Conservation (phyloP, 805 yeast species). For the Ogataea salicorniae region DNA sequence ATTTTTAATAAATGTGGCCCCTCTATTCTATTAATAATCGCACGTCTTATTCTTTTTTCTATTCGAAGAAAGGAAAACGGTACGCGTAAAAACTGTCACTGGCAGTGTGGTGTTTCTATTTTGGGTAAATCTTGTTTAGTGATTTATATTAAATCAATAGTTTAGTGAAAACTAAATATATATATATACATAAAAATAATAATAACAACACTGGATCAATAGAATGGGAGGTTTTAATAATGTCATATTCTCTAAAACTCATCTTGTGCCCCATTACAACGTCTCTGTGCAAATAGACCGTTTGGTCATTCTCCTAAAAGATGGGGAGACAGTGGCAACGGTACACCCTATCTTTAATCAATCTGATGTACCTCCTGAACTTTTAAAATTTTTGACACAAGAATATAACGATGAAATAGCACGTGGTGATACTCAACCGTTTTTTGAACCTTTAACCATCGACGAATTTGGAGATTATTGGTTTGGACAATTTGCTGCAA, state of each 20-base stretch:
- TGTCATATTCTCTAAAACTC: conserved; percentile 26
- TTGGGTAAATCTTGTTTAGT: no score
- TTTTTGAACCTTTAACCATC: conserved; percentile 70
- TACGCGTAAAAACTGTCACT: no score
- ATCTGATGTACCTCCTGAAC: conserved; percentile 67
- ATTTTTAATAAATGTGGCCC: no score
- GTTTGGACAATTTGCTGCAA: conserved; percentile 83
- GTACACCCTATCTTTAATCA: conserved; percentile 76
- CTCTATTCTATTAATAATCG: no score
- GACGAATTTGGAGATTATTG: conserved; percentile 80
- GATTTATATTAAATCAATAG: no score
- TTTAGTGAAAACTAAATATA: no score
- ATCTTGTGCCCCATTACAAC: conserved; percentile 27
- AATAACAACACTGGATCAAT: neutral
- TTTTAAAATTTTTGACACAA: conserved; percentile 77
- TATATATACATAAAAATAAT: no score
- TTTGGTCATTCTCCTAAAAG: conserved; percentile 73
- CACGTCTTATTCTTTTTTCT: no score
- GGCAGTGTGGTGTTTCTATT: no score
- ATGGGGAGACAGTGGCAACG: conserved; percentile 89
- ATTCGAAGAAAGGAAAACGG: no score
- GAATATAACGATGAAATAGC: conserved; percentile 92
- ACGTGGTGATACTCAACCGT: conserved; percentile 82
- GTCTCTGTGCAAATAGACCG: conserved; percentile 42
- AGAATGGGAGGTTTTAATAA: conserved; percentile 30